A percentile compares a stretch with the other conserved stretches of the same genome.
Conservation (phyloP, 2,329 filamentous ascomycete genomes). For the Colletotrichum cuscutae region DNA sequence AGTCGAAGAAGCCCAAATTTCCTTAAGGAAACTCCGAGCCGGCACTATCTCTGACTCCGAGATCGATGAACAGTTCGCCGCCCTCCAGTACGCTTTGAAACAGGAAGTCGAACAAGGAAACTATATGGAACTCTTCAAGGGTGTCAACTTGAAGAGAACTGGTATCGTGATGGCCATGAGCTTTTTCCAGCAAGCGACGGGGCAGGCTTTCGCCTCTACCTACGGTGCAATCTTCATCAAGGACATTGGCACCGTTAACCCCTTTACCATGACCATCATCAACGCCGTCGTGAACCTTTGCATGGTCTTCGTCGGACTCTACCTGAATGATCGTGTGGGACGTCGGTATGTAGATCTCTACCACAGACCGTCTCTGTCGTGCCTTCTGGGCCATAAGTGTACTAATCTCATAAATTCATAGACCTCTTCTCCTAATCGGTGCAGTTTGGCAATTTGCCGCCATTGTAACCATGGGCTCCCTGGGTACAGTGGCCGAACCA, state of each 20-base stretch:
- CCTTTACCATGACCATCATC: constrained; percentile 40
- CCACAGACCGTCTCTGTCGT: too few species aligned
- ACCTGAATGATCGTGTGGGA: constrained; percentile 28
- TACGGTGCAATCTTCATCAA: constrained; percentile 43
- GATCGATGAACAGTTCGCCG: constrained; percentile 38
- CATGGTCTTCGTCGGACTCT: constrained; percentile 16
- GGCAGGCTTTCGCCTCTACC: constrained; percentile 36
- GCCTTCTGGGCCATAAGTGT: neutral
- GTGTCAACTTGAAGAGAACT: constrained; percentile 41
- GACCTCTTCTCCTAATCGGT: constrained; percentile 17
- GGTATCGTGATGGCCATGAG: constrained; percentile 38
- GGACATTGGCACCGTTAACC: constrained; percentile 42
- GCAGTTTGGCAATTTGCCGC: constrained; percentile 21
- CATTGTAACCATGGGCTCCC: constrained; percentile 34
- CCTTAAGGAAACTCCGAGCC: constrained; percentile 39
- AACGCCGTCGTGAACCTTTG: constrained; percentile 18
- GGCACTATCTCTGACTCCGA: constrained; percentile 39
- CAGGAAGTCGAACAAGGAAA: constrained; percentile 26
- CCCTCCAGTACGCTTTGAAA: constrained; percentile 17
- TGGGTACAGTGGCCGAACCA: constrained; percentile 32
- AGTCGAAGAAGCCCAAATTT: constrained; percentile 42
- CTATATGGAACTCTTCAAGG: constrained; percentile 41
- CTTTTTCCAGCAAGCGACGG: constrained; percentile 38
- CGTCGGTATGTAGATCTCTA: constrained; percentile 21
- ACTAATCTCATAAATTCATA: neutral